Conservation (phyloP, 208 protist species). For the Tritrichomonas musculus region DNA sequence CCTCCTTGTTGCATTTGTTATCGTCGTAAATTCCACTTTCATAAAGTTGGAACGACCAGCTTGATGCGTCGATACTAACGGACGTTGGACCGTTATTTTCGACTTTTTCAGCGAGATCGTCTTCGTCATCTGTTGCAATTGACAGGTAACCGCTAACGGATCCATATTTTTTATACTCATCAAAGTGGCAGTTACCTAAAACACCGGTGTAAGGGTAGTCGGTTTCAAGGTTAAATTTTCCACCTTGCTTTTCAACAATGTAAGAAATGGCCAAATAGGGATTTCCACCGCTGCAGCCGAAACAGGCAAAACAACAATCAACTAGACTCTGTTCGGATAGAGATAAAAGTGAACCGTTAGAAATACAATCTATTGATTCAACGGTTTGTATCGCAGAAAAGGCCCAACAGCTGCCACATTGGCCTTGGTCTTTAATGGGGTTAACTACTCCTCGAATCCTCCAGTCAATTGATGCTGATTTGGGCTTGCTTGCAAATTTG, state of each 20-base stretch:
- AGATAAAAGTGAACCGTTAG: not conserved
- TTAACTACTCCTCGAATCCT: not conserved
- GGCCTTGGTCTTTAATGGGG: not conserved
- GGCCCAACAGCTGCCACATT: not conserved
- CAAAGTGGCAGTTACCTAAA: not conserved
- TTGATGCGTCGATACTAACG: not conserved
- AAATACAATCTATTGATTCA: not conserved
- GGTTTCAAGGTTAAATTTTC: not conserved
- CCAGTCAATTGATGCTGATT: not conserved
- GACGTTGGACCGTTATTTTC: not conserved
- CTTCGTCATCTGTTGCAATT: not conserved
- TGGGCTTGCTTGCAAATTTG: not conserved
- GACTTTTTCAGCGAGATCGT: not conserved
- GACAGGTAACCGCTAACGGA: not conserved
- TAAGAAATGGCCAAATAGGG: not conserved
- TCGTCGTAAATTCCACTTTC: conserved; percentile 45
- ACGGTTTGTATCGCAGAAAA: not conserved
- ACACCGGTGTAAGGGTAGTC: not conserved
- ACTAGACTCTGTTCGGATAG: not conserved
- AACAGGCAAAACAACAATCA: not conserved
- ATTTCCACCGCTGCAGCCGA: not conserved
- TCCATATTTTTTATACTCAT: not conserved
- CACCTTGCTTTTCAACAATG: not conserved
- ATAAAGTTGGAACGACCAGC: too few species aligned
- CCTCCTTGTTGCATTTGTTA: not conserved